These are phyloP conservation scores for Aphanomyces euteiches DNA, from an alignment of 352 stramenopile species.

Conservation along the genomic window DNA sequence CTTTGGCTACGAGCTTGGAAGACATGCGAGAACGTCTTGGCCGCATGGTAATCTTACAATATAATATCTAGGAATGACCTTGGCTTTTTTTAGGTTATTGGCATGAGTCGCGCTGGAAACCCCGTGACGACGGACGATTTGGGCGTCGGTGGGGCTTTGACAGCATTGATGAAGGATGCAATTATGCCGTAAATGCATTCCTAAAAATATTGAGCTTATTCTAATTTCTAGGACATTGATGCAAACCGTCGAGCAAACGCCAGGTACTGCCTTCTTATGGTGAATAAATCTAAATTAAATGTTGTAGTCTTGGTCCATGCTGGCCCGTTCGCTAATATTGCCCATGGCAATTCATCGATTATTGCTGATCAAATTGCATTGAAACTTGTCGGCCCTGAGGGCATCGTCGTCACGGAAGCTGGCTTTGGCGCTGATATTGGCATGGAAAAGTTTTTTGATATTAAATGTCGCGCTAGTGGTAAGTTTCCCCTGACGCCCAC, in stretches of 20 bases:
- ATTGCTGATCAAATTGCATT: conserved; percentile 95
- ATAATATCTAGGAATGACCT: background rate
- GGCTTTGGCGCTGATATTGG: conserved; percentile 97
- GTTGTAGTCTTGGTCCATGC: conserved; percentile 93
- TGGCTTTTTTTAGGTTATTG: conserved; percentile 46
- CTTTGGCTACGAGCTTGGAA: conserved; percentile 89
- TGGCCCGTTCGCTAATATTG: conserved; percentile 98
- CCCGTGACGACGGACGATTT: conserved; percentile 97
- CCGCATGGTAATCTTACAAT: conserved; percentile 70
- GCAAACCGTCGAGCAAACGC: conserved; percentile 95
- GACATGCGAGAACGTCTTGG: conserved; percentile 94
- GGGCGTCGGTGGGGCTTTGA: conserved; percentile 92
- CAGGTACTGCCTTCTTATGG: background rate
- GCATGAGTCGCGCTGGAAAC: conserved; percentile 67
- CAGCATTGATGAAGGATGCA: conserved; percentile 98
- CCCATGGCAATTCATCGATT: conserved; percentile 96
- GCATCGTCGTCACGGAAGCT: conserved; percentile 97
- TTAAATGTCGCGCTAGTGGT: conserved; percentile 90
- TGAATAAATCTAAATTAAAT: background rate
- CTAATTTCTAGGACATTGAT: conserved; percentile 81
- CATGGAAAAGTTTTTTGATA: conserved; percentile 99
- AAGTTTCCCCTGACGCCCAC: background rate
- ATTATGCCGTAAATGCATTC: conserved; percentile 70
- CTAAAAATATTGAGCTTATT: background rate
- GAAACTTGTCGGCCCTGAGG: conserved; percentile 91